phyloP scores from a whole-genome alignment of 1,284 basidiomycete genomes.

The Heterobasidion annosum region DNA sequence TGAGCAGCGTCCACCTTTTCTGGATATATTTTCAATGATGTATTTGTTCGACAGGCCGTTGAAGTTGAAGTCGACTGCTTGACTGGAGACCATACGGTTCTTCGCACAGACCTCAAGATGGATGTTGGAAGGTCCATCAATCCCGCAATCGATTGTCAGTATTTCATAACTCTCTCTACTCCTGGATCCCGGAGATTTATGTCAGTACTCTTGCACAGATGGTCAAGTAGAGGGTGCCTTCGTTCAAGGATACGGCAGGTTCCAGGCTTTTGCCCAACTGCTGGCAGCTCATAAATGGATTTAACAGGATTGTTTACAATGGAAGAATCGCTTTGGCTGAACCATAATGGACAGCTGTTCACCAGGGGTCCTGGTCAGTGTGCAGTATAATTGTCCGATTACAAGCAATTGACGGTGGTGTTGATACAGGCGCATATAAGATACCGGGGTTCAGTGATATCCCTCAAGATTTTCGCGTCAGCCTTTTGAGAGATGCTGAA shows the following conservation, averaged over 20 bases:
- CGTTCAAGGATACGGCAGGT: background rate
- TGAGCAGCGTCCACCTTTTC: background rate
- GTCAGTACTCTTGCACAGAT: background rate
- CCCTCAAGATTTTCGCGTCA: background rate
- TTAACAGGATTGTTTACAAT: background rate
- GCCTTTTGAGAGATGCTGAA: background rate
- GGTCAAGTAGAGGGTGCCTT: background rate
- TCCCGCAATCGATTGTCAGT: background rate
- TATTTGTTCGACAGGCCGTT: background rate
- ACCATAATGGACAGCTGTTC: background rate
- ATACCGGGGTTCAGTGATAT: background rate
- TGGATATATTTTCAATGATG: background rate
- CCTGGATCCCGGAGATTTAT: too few species aligned
- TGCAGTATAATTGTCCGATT: background rate
- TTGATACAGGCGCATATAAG: background rate
- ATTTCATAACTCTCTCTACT: background rate
- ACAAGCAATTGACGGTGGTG: background rate
- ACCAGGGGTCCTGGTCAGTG: background rate
- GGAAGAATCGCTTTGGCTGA: background rate
- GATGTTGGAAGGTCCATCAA: background rate
- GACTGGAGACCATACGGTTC: background rate
- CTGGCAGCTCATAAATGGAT: background rate
- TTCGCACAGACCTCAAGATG: background rate
- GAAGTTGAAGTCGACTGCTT: background rate
- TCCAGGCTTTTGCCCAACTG: background rate